Percentiles rank a stretch among this genome's conserved stretches.
These are phyloP conservation scores for Boletus edulis DNA, from an alignment of 768 basidiomycete genomes.

Conservation along the genomic window DNA sequence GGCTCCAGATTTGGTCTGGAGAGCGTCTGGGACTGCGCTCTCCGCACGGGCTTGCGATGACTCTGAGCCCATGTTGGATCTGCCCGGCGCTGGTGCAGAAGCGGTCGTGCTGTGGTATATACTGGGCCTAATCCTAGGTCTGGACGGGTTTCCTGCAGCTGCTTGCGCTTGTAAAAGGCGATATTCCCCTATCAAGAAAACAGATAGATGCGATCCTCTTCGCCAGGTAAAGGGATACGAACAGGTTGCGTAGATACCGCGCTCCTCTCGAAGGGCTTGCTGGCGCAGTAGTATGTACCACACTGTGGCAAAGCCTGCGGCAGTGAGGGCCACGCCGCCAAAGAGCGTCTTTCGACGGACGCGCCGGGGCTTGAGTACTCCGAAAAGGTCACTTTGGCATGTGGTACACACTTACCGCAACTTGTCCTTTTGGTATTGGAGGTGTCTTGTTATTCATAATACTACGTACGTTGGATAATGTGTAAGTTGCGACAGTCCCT, in stretches of 20 bases:
- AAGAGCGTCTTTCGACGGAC: conserved; percentile 20
- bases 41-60: not conserved
- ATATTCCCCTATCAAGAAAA: conserved; percentile 18
- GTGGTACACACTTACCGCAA: conserved; percentile 1
- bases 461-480: not conserved
- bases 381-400: no score
- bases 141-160: conserved; percentile 11
- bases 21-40: not conserved
- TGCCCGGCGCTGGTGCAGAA: not conserved
- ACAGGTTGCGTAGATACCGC: conserved; percentile 19
- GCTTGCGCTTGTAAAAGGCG: conserved; percentile 26
- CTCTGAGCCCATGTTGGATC: not conserved
- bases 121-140: conserved; percentile 10
- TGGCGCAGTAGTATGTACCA: conserved; percentile 21
- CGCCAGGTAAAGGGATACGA: not conserved
- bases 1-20: not conserved
- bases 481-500: no score
- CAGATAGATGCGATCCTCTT: not conserved
- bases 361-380: not conserved
- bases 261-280: conserved; percentile 21
- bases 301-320: conserved; percentile 14
- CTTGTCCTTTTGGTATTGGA: conserved; percentile 12
- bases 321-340: conserved; percentile 22
- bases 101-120: not conserved
- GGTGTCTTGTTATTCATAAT: conserved; percentile 10